Conservation (phyloP, 2,329 filamentous ascomycete genomes). For the Diaporthe vexans region DNA sequence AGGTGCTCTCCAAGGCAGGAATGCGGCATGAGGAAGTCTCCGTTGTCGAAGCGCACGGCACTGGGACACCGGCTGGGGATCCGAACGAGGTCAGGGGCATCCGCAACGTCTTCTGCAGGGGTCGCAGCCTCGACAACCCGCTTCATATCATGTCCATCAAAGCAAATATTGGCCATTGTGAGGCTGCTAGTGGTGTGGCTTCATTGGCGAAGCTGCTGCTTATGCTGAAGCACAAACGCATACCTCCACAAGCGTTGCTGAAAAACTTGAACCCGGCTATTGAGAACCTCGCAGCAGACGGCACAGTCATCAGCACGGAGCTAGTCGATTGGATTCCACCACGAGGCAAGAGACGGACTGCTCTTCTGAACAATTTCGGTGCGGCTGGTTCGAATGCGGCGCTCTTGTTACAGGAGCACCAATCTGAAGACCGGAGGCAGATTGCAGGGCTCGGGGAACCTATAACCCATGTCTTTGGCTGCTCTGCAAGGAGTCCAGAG, state of each 20-base stretch:
- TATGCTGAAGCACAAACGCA: constrained; percentile 58
- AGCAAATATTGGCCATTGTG: constrained; percentile 61
- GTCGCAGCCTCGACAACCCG: neutral
- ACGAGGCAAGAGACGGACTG: neutral
- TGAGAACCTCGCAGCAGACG: constrained; percentile 50
- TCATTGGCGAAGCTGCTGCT: constrained; percentile 59
- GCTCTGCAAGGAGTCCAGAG: constrained; percentile 59
- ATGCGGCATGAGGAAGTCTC: constrained; percentile 46
- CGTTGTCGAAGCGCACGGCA: constrained; percentile 57
- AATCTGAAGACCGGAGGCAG: too few species aligned
- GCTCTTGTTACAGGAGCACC: constrained; percentile 63
- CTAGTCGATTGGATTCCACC: neutral
- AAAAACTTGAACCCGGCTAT: constrained; percentile 57
- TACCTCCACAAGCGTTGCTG: constrained; percentile 64
- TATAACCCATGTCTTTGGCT: constrained; percentile 50
- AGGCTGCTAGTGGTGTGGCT: constrained; percentile 56
- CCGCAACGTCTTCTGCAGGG: constrained; percentile 48
- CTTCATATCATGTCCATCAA: constrained; percentile 20
- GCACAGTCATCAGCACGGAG: constrained; percentile 49
- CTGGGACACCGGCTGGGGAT: constrained; percentile 58
- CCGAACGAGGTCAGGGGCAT: constrained; percentile 51
- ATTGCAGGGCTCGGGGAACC: too few species aligned
- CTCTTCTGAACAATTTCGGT: constrained; percentile 62
- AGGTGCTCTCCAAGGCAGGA: constrained; percentile 47
- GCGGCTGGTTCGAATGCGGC: constrained; percentile 71